Conservation (phyloP, 1,139 yeast genomes). For the Geotrichum citri-aurantii region DNA sequence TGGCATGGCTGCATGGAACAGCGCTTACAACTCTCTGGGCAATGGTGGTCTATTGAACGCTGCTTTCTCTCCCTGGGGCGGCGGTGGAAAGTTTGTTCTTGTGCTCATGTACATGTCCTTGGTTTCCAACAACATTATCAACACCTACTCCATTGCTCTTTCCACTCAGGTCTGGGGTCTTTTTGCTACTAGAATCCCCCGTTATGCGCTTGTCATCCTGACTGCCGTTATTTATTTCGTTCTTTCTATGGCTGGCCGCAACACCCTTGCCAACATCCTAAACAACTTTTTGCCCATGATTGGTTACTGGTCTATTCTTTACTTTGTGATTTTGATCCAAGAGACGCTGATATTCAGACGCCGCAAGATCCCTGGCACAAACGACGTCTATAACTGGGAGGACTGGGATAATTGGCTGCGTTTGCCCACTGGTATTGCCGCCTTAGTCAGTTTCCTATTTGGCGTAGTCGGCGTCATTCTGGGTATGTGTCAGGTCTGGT, state of each 20-base stretch:
- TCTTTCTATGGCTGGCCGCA: constrained; percentile 54
- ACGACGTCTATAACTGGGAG: constrained; percentile 44
- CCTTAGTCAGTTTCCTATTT: constrained; percentile 50
- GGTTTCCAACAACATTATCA: constrained; percentile 73
- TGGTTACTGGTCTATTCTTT: constrained; percentile 89
- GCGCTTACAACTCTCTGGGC: constrained; percentile 54
- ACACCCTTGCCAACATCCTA: constrained; percentile 67
- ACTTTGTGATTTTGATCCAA: constrained; percentile 62
- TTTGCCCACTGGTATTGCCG: constrained; percentile 61
- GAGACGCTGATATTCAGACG: constrained; percentile 67
- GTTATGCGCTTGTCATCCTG: constrained; percentile 71
- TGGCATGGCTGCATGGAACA: constrained; percentile 51
- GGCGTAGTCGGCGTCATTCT: constrained; percentile 74
- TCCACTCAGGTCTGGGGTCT: constrained; percentile 68
- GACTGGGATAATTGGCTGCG: constrained; percentile 55
- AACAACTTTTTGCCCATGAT: constrained; percentile 92
- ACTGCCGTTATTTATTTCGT: constrained; percentile 63
- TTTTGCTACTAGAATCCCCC: constrained; percentile 58
- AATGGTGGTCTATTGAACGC: constrained; percentile 72
- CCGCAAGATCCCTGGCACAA: constrained; percentile 34
- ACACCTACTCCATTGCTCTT: constrained; percentile 80
- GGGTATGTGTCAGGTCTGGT: constrained; percentile 80
- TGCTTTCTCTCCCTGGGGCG: constrained; percentile 71
- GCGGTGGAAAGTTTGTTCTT: constrained; percentile 69
- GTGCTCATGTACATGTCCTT: constrained; percentile 65